phyloP scores from a whole-genome alignment of 1,284 basidiomycete genomes.

The Pseudozyma thailandica region DNA sequence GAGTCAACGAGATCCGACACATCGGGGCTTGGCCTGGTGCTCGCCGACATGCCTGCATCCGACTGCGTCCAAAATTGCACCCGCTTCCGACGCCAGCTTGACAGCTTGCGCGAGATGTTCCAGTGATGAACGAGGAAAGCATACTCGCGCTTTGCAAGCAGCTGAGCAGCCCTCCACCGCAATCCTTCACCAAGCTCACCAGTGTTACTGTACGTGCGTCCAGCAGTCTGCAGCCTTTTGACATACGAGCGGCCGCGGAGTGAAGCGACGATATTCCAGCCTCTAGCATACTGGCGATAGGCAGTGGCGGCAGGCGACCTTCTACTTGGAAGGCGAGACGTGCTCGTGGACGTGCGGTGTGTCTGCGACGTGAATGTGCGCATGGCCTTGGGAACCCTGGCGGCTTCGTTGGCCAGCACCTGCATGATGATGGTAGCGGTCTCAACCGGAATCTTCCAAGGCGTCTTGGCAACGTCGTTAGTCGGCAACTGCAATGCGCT shows the following conservation, averaged over 20 bases:
- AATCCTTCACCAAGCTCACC: slow-evolving; percentile 26
- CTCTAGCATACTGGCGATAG: slow-evolving; percentile 18
- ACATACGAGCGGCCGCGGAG: slow-evolving; percentile 10
- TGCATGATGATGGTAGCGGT: slow-evolving; percentile 54
- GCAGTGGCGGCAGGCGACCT: background rate
- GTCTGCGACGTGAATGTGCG: background rate
- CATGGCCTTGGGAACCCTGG: slow-evolving; percentile 13
- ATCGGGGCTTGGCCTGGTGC: background rate
- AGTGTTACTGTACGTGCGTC: background rate
- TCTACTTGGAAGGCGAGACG: background rate
- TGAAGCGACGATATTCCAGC: slow-evolving; percentile 37
- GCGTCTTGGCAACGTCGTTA: slow-evolving; percentile 21
- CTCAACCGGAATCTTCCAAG: slow-evolving; percentile 40
- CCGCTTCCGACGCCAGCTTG: slow-evolving; percentile 16
- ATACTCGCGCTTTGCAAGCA: slow-evolving; percentile 31
- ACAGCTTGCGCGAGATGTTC: slow-evolving; percentile 11
- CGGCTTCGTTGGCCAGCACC: slow-evolving; percentile 37
- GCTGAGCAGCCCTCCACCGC: slow-evolving; percentile 29
- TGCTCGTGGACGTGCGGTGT: background rate
- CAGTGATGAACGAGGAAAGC: slow-evolving; percentile 33
- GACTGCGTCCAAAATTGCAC: slow-evolving; percentile 12
- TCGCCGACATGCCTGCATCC: background rate
- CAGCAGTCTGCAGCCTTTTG: background rate
- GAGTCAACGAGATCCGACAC: slow-evolving; percentile 1
- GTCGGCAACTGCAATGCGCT: slow-evolving; percentile 18